Evolutionary conservation across 2,329 filamentous ascomycete genomes (phyloP), one percentile per base, ranked within the genome.

Genomic region (Helotiales sp.): DNA sequence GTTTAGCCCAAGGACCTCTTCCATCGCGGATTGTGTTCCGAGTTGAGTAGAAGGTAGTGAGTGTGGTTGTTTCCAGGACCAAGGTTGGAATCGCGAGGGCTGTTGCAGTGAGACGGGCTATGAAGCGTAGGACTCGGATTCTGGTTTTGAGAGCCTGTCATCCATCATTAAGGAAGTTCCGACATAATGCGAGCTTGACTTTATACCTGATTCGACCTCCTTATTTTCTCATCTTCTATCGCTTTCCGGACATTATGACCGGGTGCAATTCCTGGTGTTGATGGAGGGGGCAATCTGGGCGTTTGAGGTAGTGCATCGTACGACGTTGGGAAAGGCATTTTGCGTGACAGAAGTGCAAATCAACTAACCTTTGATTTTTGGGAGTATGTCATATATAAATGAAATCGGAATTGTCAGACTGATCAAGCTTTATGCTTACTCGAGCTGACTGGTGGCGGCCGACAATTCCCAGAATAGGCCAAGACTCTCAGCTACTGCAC

Each of bases 1-100:
- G 22, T 17, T 51, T 50, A 4, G 57, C 52, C 57, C 62, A 64
- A 17, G 62, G 58, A 15, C 54, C 58, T 4, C 62, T 58, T 3
- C 58, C 55, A 12, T 50, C 55, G 5, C 55, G 52, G 7, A 44
- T 33, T 4, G 34, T 54, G 10, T 61, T 29, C 13, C 34, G 48
- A 2, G 60, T 64, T 4, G 33, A 30, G 9, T 61, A 29, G 47
- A 48, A 64, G 19, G 40, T 56, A 27, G 19, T 31, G n/a, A 63
- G 36, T 15, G 55, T 63, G 19, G 34, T 25, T 8, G 49, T 52
- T 57, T 64, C 62, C 38, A 59, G 60, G n/a, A 44, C 19, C 7
- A 55, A 30, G 6, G 59, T 58, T 3, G 52, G 33, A 15, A 56
- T 51, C 2, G 59, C 59, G 29, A 63, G 44, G n/a, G 27, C 56